phyloP scores from a whole-genome alignment of 495 filamentous ascomycete genomes.

The Daldinia loculata region DNA sequence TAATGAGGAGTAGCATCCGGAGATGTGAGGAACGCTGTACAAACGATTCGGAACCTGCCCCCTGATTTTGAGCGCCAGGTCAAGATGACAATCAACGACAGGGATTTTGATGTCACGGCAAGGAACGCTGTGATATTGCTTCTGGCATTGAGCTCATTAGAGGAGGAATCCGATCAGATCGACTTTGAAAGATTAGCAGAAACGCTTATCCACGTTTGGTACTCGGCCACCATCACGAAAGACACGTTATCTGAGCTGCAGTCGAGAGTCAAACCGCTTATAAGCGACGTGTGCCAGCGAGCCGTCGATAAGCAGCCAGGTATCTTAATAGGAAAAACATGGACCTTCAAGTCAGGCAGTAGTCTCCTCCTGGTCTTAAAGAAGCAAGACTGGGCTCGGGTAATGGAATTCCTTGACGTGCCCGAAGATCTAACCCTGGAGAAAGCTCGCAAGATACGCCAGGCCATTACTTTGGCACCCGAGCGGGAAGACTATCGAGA shows the following conservation, averaged over 20 bases:
- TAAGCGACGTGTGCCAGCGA: slow-evolving; percentile 29
- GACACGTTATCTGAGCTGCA: slow-evolving; percentile 11
- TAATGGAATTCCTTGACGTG: not conserved
- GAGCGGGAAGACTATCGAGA: slow-evolving; percentile 38
- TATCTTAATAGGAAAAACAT: slow-evolving; percentile 30
- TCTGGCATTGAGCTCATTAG: slow-evolving; percentile 24
- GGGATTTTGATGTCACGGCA: slow-evolving; percentile 50
- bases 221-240: slow-evolving; percentile 37
- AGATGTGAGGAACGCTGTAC: slow-evolving; percentile 54
- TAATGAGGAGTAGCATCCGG: slow-evolving; percentile 50
- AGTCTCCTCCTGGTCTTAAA: slow-evolving; percentile 21
- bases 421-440: not conserved
- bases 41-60: slow-evolving; percentile 48
- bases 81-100: slow-evolving; percentile 52
- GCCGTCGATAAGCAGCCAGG: slow-evolving; percentile 9
- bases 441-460: slow-evolving; percentile 22
- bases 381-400: slow-evolving; percentile 14
- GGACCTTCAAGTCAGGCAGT: slow-evolving; percentile 25
- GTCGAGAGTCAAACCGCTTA: slow-evolving; percentile 24
- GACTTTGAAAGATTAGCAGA: slow-evolving; percentile 2
- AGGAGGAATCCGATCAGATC: not conserved
- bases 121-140: slow-evolving; percentile 57
- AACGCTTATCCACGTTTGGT: slow-evolving; percentile 43
- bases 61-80: slow-evolving; percentile 32
- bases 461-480: slow-evolving; percentile 23